Evolutionary conservation across 2,329 filamentous ascomycete species (phyloP), one percentile per base, ranked within the genome.

Genomic region (Colletotrichum cereale): DNA sequence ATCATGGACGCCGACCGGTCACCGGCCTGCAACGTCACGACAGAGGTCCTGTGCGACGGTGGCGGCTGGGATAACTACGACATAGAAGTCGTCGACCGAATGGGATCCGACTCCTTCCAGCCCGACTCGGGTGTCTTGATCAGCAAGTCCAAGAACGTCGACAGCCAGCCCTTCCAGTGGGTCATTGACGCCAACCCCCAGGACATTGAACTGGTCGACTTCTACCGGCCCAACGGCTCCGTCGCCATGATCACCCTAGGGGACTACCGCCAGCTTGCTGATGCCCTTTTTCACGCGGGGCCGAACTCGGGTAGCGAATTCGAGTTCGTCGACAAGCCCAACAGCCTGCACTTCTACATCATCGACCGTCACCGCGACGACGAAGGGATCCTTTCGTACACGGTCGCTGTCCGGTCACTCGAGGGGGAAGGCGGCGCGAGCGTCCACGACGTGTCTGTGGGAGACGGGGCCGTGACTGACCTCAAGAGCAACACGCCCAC

Each of bases 271-370:
- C 86, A 88, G 73, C 77, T 88, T 0, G 82, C 84, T 2, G 86
- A 88, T 71, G 86, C 86, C 2, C 78, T 88, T 21, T 88, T 88
- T 80, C 86, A 88, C 73, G 86, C 85, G 0, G 86, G 86, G 14
- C 87, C 86, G 0, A 78, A 84, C 24, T 87, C 85, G 0, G 86
- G 86, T 6, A 87, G 85, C 38, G 74, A 86, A 75, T 87, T 78
- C 66, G 86, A 88, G 77, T 81, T 83, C 73, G 76, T 83, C 8
- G 86, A 88, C 73, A 77, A 80, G 73, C 76, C 81, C 3, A 88
- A 88, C 66, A 75, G 80, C 2, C 73, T 88, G 58, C 86, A 88
- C 71, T 82, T 88, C 29, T 88, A 88, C 74, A 78, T 88, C 18
- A 67, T 88, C 24, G 78, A 83, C 12, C 80, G 80, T 12, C 78